These are phyloP conservation scores for Aphanocladium album DNA, from an alignment of 2,329 filamentous ascomycete species.

Conservation along the genomic window DNA sequence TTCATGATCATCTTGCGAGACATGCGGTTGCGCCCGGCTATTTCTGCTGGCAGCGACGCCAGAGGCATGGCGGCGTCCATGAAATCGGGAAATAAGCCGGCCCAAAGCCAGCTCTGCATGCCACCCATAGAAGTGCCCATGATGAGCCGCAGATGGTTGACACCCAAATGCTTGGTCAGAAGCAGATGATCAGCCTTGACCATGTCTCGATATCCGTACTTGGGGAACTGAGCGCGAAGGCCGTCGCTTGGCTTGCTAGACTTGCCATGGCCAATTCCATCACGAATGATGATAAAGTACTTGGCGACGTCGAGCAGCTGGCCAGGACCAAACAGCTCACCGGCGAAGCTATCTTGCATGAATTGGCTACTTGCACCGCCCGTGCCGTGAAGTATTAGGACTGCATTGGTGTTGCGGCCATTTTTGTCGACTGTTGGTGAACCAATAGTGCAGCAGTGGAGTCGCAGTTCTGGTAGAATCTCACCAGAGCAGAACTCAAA, in stretches of 20 bases:
- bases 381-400: constrained; percentile 23
- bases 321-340: constrained; percentile 20
- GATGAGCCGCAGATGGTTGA: constrained; percentile 19
- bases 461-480: background rate
- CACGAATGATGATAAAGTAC: constrained; percentile 23
- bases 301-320: constrained; percentile 20
- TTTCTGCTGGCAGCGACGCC: constrained; percentile 20
- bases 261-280: constrained; percentile 22
- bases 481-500: background rate
- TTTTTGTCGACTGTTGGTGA: background rate
- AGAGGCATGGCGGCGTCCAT: constrained; percentile 22
- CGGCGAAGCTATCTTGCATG: constrained; percentile 18
- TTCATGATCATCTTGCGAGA: constrained; percentile 23
- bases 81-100: constrained; percentile 17
- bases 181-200: constrained; percentile 20
- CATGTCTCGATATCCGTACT: constrained; percentile 22
- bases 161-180: constrained; percentile 20
- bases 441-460: background rate
- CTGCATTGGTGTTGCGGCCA: constrained; percentile 16
- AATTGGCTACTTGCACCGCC: constrained; percentile 20
- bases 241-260: constrained; percentile 24
- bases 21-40: constrained; percentile 22
- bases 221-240: constrained; percentile 17
- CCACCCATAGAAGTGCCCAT: constrained; percentile 23
- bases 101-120: constrained; percentile 23